Percentiles rank a stretch among this genome's conserved stretches.
phyloP scores from a whole-genome alignment of 2,329 filamentous ascomycete species.

The Cytospora piceae region DNA sequence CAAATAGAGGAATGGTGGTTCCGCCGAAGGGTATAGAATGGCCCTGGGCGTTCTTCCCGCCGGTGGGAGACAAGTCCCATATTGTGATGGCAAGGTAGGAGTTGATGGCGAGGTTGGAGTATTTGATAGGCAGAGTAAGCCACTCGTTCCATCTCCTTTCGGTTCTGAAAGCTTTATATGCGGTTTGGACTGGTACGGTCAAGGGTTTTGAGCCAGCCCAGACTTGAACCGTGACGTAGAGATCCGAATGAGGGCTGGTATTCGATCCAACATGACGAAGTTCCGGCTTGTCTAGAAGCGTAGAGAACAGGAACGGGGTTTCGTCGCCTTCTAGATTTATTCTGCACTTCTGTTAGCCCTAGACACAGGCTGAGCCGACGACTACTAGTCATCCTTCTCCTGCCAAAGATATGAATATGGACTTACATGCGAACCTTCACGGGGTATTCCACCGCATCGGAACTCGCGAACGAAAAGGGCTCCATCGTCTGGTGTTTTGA shows the following conservation, averaged over 20 bases:
- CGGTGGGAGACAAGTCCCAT: constrained; percentile 89
- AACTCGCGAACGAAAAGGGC: constrained; percentile 92
- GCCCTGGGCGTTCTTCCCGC: constrained; percentile 68
- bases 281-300: constrained; percentile 76
- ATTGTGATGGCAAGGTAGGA: constrained; percentile 88
- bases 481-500: constrained; percentile 65
- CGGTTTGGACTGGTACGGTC: constrained; percentile 87
- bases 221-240: constrained; percentile 90
- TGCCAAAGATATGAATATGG: background rate
- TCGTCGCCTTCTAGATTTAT: constrained; percentile 79
- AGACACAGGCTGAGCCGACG: background rate
- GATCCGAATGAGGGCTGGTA: constrained; percentile 79
- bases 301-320: constrained; percentile 74
- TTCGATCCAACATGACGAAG: constrained; percentile 88
- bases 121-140: constrained; percentile 84
- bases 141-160: constrained; percentile 92
- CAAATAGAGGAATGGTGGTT: constrained; percentile 90
- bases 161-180: constrained; percentile 87
- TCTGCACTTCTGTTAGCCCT: constrained; percentile 46
- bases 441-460: constrained; percentile 78
- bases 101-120: constrained; percentile 79
- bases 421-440: constrained; percentile 67
- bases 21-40: constrained; percentile 92
- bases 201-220: constrained; percentile 96
- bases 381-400: background rate